These are phyloP conservation scores for Venturiaceae sp. DNA, from an alignment of 2,329 filamentous ascomycete genomes.

Conservation along the genomic window DNA sequence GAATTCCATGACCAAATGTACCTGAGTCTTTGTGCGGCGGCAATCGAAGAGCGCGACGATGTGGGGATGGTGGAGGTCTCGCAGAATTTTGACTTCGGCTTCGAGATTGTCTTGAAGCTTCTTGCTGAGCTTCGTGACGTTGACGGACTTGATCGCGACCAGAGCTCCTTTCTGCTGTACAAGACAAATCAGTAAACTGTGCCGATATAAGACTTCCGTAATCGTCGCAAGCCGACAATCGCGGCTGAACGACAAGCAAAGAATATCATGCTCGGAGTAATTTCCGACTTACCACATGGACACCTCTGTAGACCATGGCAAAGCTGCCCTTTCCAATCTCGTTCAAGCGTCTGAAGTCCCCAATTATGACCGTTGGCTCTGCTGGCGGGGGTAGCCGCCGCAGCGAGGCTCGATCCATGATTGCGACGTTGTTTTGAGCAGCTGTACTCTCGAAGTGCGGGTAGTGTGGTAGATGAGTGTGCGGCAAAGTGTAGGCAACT, in stretches of 20 bases:
- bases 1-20: constrained; percentile 98
- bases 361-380: constrained; percentile 41
- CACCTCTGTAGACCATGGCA: constrained; percentile 84
- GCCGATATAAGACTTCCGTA: background rate
- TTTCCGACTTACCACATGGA: constrained; percentile 60
- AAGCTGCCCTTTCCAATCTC: constrained; percentile 98
- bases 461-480: constrained; percentile 7
- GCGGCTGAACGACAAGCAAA: background rate
- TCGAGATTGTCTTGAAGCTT: constrained; percentile 96
- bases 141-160: constrained; percentile 95
- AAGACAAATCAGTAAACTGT: constrained; percentile 12
- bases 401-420: constrained; percentile 5
- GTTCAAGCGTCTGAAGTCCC: constrained; percentile 71
- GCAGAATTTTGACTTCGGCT: constrained; percentile 90
- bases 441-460: constrained; percentile 10
- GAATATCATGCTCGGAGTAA: background rate
- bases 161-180: constrained; percentile 64
- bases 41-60: constrained; percentile 96
- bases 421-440: background rate
- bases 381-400: constrained; percentile 23
- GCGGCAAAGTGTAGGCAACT: background rate
- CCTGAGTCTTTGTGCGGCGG: constrained; percentile 75
- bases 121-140: constrained; percentile 80
- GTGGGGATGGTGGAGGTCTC: constrained; percentile 86
- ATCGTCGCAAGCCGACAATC: background rate